These are phyloP conservation scores for Straminergon stramineum DNA, from an alignment of 225 moss, liverwort and hornwort genomes.

Conservation along the genomic window DNA sequence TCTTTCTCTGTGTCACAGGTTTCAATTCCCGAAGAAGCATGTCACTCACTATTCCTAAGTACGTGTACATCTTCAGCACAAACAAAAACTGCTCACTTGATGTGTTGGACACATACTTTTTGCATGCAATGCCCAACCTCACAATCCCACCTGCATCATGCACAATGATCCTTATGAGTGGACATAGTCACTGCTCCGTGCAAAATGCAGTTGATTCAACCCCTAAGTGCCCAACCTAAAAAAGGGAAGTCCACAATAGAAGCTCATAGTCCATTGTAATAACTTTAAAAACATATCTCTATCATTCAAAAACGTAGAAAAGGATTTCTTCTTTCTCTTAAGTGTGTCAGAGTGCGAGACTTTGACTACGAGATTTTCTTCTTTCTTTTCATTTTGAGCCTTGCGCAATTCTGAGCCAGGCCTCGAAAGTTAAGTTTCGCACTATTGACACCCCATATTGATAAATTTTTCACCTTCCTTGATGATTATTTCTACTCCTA, in stretches of 20 bases:
- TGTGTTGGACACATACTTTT: conserved; percentile 82
- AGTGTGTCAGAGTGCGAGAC: not conserved
- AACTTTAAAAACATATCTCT: not conserved
- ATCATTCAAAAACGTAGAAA: not conserved
- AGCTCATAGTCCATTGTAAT: not conserved
- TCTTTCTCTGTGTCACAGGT: conserved; percentile 30
- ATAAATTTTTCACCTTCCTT: not conserved
- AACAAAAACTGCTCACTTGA: conserved; percentile 93
- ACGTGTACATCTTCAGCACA: conserved; percentile 90
- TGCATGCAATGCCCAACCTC: conserved; percentile 76
- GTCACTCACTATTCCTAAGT: conserved; percentile 76
- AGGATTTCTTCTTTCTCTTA: not conserved
- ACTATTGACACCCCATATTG: not conserved
- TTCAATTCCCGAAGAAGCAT: conserved; percentile 69
- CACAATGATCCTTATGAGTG: conserved; percentile 10
- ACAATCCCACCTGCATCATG: conserved; percentile 79
- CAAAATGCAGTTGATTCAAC: not conserved
- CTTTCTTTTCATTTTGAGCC: not conserved
- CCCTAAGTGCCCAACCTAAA: not conserved
- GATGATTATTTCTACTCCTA: not conserved
- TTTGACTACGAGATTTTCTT: not conserved
- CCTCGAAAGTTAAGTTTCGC: no score
- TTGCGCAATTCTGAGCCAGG: not conserved
- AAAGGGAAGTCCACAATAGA: not conserved
- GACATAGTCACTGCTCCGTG: not conserved